Evolutionary conservation across 2,329 filamentous ascomycete species (phyloP).

Genomic region (Pseudocercospora fuligena): DNA sequence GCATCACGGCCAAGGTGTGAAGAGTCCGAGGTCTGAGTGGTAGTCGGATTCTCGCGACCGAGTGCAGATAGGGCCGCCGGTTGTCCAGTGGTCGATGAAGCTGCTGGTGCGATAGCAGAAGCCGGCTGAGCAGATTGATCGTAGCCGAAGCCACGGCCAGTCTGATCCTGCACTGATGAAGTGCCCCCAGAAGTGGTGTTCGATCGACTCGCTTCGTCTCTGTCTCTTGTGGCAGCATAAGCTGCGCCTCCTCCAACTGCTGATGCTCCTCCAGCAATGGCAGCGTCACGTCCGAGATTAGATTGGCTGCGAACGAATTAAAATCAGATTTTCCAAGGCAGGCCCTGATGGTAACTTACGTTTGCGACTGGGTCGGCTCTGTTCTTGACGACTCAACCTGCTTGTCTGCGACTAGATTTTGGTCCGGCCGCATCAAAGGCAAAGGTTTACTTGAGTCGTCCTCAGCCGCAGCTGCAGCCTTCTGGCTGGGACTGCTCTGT

Average conservation of each 20-base stretch:
- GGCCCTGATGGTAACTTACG: neutral
- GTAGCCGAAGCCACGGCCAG: neutral
- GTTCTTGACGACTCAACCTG: neutral
- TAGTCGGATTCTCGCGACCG: neutral
- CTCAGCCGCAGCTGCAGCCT: neutral
- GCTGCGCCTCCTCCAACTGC: constrained; percentile 24
- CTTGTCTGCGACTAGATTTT: neutral
- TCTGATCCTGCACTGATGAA: neutral
- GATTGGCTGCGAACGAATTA: neutral
- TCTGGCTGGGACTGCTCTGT: neutral
- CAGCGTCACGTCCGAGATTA: constrained; percentile 23
- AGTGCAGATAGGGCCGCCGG: neutral
- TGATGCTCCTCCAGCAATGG: constrained; percentile 38
- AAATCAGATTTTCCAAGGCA: neutral
- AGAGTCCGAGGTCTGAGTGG: neutral
- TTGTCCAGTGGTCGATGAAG: neutral
- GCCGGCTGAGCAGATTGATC: constrained; percentile 5
- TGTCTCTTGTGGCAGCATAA: constrained; percentile 16
- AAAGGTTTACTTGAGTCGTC: constrained; percentile 9
- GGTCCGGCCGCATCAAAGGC: neutral
- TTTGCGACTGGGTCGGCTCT: neutral
- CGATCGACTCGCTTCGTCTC: neutral
- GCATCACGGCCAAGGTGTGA: constrained; percentile 42
- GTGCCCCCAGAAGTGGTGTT: constrained; percentile 10
- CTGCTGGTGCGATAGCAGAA: constrained; percentile 8